Evolutionary conservation across 257 asterid genomes (phyloP), one percentile per base, ranked within the genome.

Genomic region (Forsythia suspensa): DNA sequence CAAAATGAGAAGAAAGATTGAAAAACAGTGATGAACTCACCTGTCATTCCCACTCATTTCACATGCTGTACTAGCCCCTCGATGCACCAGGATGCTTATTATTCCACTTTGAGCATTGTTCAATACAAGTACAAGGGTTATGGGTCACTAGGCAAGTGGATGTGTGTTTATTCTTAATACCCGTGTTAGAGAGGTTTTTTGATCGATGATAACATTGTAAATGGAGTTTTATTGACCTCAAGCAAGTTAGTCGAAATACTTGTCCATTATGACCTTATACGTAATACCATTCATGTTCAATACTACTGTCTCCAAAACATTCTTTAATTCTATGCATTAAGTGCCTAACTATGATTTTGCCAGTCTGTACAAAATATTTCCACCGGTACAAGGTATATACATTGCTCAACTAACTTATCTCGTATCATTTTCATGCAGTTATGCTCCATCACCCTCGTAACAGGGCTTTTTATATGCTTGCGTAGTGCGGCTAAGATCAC

Each of bases 401-500:
- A 59, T 18, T 52, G 67, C 69, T 61, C 3, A 5, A 61, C 36
- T n/a, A 8, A 63, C 70, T 42, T 20, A 65, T 76, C 8, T 13
- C 5, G 4, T 66, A n/a, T 59, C 69, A 15, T 70, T 12, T 3
- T 74, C 40, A 5, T 89, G 87, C 95, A 95, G 99, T 68, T 95
- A 42, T 88, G 97, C 76, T 95, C 99, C 52, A 41, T 95, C 36
- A 93, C 97, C 0, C 76, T 95, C 76, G 96, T 95, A 21, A 86
- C 97, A 0, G 98, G 99, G 85, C 91, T 95, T 21, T 85, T 91
- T 69, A 91, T 95, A 67, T 93, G 97, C 89, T 82, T 95, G 81
- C 85, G 94, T 6, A 95, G 99, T 29, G 99, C 99, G 6, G 94
- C 99, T 18, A 95, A 89, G 86, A 95, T 95, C 78, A 95, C 99